Evolutionary conservation across 1,284 basidiomycete genomes (phyloP).

Genomic region (Naganishia sp.): DNA sequence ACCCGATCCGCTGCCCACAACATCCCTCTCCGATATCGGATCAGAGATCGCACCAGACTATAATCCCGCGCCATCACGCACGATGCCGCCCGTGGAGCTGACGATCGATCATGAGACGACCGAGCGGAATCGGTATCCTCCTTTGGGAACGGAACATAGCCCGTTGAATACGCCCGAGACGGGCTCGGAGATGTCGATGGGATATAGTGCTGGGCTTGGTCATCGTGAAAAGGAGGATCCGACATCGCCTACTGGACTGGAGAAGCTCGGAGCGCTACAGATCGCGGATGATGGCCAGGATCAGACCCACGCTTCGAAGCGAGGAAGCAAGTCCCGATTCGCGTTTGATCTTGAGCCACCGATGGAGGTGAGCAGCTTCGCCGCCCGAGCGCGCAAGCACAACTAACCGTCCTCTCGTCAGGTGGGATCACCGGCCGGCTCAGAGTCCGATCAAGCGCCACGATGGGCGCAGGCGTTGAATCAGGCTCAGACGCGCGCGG

Average conservation of each 20-base stretch:
- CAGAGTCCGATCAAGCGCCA: slow-evolving; percentile 19
- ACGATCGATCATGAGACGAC: background rate
- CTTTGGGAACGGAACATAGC: slow-evolving; percentile 2
- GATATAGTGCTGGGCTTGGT: background rate
- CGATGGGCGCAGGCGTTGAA: slow-evolving; percentile 19
- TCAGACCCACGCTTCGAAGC: background rate
- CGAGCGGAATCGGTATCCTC: slow-evolving; percentile 12
- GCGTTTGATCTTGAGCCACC: slow-evolving; percentile 13
- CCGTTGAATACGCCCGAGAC: slow-evolving; percentile 17
- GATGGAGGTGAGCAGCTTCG: slow-evolving; percentile 9
- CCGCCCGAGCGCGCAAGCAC: no score
- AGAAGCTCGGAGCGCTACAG: background rate
- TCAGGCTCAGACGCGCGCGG: slow-evolving; percentile 2
- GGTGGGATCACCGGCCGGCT: slow-evolving; percentile 19
- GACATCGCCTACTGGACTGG: background rate
- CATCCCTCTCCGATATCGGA: slow-evolving; percentile 9
- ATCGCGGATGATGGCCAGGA: background rate
- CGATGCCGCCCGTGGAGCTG: background rate
- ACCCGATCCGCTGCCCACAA: background rate
- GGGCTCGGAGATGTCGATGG: slow-evolving; percentile 8
- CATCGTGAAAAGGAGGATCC: background rate
- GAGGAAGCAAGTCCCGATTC: slow-evolving; percentile 13
- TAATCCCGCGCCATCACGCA: slow-evolving; percentile 9
- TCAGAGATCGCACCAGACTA: slow-evolving; percentile 13
- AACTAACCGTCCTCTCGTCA: background rate